Conservation (phyloP, 768 basidiomycete genomes). For the Xanthoconium purpureum region DNA sequence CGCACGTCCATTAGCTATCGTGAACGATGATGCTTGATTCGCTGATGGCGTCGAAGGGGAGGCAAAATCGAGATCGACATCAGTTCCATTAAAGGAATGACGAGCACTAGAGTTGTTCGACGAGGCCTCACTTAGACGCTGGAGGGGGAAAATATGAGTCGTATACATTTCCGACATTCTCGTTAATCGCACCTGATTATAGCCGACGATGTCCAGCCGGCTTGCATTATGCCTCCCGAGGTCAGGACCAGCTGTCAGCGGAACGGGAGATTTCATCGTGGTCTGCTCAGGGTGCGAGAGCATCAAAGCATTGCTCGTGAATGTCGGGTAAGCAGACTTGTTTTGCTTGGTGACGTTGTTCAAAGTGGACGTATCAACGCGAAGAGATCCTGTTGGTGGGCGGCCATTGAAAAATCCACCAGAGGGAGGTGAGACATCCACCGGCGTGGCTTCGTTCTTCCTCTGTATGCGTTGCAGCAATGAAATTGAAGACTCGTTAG, state of each 20-base stretch:
- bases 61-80: constrained; percentile 57
- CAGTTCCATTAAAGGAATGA: constrained; percentile 76
- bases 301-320: constrained; percentile 45
- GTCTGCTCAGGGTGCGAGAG: constrained; percentile 57
- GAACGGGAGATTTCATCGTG: constrained; percentile 67
- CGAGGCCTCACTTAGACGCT: constrained; percentile 49
- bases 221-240: constrained; percentile 73
- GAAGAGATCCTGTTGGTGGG: constrained; percentile 66
- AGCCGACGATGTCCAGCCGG: constrained; percentile 70
- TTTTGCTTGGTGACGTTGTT: constrained; percentile 66
- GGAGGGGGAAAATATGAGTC: constrained; percentile 24
- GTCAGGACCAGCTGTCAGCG: constrained; percentile 83
- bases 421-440: constrained; percentile 44
- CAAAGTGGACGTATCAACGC: constrained; percentile 71
- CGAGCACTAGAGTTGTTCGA: constrained; percentile 51
- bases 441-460: constrained; percentile 55
- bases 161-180: constrained; percentile 1
- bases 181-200: constrained; percentile 53
- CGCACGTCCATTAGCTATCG: constrained; percentile 39
- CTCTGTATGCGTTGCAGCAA: constrained; percentile 77
- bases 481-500: constrained; percentile 68
- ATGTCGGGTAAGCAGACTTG: constrained; percentile 79
- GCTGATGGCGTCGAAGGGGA: constrained; percentile 53
- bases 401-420: constrained; percentile 53
- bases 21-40: constrained; percentile 41